Percentiles rank a stretch among this genome's conserved stretches.
Conservation (phyloP, 305 asterid genomes). For the Fraxinus latifolia region DNA sequence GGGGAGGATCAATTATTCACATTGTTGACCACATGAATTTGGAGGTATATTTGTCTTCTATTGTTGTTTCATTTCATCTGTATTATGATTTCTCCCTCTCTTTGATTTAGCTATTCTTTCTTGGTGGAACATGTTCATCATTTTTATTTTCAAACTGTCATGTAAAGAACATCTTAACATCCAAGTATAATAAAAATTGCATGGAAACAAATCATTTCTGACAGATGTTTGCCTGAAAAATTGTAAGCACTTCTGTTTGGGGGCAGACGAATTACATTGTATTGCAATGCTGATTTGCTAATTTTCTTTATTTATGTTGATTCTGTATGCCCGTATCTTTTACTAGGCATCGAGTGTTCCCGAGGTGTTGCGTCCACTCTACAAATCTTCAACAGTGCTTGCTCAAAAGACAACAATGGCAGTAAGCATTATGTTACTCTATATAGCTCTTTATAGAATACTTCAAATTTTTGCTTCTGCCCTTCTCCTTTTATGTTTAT, state of each 20-base stretch:
- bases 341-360: conserved; percentile 74
- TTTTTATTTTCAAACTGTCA: neutral
- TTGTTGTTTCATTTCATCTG: neutral
- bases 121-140: neutral
- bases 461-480: neutral
- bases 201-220: neutral
- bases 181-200: neutral
- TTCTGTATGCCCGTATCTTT: neutral
- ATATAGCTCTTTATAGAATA: neutral
- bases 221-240: neutral
- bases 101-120: neutral
- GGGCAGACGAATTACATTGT: neutral
- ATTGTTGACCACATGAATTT: conserved; percentile 79
- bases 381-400: conserved; percentile 70
- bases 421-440: conserved; percentile 32
- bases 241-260: neutral
- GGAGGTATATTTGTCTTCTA: conserved; percentile 41
- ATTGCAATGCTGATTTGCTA: neutral
- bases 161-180: neutral
- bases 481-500: conserved; percentile 7
- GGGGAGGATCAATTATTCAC: conserved; percentile 86
- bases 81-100: neutral
- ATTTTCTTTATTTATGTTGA: neutral
- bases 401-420: conserved; percentile 75
- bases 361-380: conserved; percentile 77